Evolutionary conservation across 1,284 basidiomycete genomes (phyloP).

Genomic region (Psilocybe mexicana): DNA sequence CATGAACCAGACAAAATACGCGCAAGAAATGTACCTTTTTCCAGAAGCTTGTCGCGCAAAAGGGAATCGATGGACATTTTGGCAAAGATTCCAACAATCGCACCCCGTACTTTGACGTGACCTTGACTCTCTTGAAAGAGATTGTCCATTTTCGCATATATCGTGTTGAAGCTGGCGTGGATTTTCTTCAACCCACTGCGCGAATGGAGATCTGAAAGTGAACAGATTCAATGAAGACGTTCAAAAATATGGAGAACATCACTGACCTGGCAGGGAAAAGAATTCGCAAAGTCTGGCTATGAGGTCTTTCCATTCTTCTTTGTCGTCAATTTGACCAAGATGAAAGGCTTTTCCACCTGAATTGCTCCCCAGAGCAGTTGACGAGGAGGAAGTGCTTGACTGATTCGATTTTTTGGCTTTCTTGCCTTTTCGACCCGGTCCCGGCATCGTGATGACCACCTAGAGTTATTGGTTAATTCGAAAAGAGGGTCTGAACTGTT

Average conservation of each 20-base stretch:
- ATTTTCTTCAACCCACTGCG: conserved; percentile 59
- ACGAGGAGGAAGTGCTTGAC: not conserved
- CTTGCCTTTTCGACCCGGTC: not conserved
- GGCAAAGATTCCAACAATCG: conserved; percentile 59
- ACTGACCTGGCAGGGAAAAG: conserved; percentile 53
- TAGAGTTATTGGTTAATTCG: too few species aligned
- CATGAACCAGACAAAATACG: not conserved
- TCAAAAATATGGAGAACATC: not conserved
- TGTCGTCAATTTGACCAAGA: conserved; percentile 36
- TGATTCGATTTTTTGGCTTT: not conserved
- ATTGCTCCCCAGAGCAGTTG: not conserved
- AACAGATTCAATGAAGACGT: not conserved
- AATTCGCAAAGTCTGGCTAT: conserved; percentile 46
- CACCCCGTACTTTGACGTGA: conserved; percentile 42
- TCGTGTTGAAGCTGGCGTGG: conserved; percentile 50
- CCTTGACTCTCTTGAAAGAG: conserved; percentile 30
- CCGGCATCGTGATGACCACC: not conserved
- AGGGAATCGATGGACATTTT: conserved; percentile 62
- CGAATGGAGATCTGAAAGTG: conserved; percentile 46
- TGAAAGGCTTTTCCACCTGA: not conserved
- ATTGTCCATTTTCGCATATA: conserved; percentile 47
- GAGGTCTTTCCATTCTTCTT: conserved; percentile 45
- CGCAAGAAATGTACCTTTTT: conserved; percentile 41
- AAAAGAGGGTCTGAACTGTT: too few species aligned
- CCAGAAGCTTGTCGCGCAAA: conserved; percentile 54